Base-by-base conservation (phyloP, 2,329 filamentous ascomycete species). In the Talaromyces sp. region DNA sequence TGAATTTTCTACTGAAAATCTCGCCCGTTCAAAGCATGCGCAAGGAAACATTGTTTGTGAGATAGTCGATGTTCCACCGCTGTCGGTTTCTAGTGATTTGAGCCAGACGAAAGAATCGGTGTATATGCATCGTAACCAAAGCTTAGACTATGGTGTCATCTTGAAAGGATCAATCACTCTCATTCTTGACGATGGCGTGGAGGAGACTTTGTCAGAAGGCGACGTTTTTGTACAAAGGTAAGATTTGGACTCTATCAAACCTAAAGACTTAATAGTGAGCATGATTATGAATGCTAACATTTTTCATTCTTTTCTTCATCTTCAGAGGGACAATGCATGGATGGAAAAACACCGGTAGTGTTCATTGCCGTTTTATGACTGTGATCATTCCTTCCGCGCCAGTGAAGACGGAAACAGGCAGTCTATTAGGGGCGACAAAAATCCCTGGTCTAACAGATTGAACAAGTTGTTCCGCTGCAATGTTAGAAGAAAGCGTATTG, bases 361-460 rank as follows among this genome's bases (percentile, higher is more conserved):
- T 8, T 18, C 27, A 55, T 55, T 55, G 53, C 28, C 53, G 53
- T 36, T 55, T 55, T 31, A 55, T 55, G 53, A 55, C 53, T 34
- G 31, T 55, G 1, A 36, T 55, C 5, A 55, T 55, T 55, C 53
- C 53, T 33, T 33, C 53, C 3, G 53, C 30, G 36, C 53, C 53
- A n/a, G 53, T 55, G 28, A 55, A 55, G 53, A 12, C 23, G 2
- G 33, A 18, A 1, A n/a, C 53, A 23, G 53, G 53, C 27, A 51
- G 18, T 28, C 7, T 28, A 14, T 51, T 51, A n/a, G 18, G 27
- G 12, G 9, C n/a, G 18, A 51, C 53, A 28, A 12, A 40, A 40
- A n/a, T 34, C 18, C 53, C 53, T 10, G 53, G 53, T 27, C 53
- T 55, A 7, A 55, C 53, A 16, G 53, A 55, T 59, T 62, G 12